Percentiles rank a stretch among this genome's conserved stretches.
Conservation (phyloP, 1,284 basidiomycete species). For the Cutaneotrichosporon spelunceum region DNA sequence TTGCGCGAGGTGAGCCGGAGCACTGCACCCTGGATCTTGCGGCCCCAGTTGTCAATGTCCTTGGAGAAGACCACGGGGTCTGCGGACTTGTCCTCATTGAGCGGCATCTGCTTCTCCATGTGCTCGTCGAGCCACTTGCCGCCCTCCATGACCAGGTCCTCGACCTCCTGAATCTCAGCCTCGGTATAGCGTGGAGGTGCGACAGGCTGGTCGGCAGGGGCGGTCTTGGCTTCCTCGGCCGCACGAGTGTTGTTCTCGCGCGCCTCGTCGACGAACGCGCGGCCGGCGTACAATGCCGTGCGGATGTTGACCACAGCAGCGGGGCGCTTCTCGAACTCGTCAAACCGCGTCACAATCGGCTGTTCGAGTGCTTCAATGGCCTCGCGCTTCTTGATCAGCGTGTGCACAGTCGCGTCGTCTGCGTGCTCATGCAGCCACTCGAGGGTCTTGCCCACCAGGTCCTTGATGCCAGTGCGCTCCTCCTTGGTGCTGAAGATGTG, state of each 20-base stretch:
- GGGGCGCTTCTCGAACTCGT: slow-evolving; percentile 72
- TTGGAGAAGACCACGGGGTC: slow-evolving; percentile 75
- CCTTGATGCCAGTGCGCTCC: slow-evolving; percentile 66
- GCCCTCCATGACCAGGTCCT: slow-evolving; percentile 69
- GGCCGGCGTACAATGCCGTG: slow-evolving; percentile 60
- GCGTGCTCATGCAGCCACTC: slow-evolving; percentile 81
- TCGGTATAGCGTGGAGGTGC: slow-evolving; percentile 71
- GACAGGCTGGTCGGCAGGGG: slow-evolving; percentile 50
- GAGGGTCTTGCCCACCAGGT: slow-evolving; percentile 67
- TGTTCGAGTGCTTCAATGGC: slow-evolving; percentile 77
- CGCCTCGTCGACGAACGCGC: slow-evolving; percentile 77
- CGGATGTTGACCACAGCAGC: slow-evolving; percentile 63
- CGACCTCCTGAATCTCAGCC: slow-evolving; percentile 73
- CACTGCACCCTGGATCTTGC: slow-evolving; percentile 70
- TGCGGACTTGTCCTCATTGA: slow-evolving; percentile 61
- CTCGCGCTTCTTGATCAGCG: slow-evolving; percentile 68
- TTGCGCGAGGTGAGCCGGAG: slow-evolving; percentile 15
- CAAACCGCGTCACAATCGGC: slow-evolving; percentile 78
- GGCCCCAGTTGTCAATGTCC: slow-evolving; percentile 77
- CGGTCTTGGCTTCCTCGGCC: slow-evolving; percentile 55
- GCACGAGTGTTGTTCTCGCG: slow-evolving; percentile 57
- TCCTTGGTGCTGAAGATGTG: slow-evolving; percentile 69
- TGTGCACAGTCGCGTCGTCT: slow-evolving; percentile 73
- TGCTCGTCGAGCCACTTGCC: slow-evolving; percentile 73
- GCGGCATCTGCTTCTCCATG: slow-evolving; percentile 71